These are phyloP conservation scores for Coniochaeta sp. DNA, from an alignment of 2,329 filamentous ascomycete genomes.

Conservation along the genomic window DNA sequence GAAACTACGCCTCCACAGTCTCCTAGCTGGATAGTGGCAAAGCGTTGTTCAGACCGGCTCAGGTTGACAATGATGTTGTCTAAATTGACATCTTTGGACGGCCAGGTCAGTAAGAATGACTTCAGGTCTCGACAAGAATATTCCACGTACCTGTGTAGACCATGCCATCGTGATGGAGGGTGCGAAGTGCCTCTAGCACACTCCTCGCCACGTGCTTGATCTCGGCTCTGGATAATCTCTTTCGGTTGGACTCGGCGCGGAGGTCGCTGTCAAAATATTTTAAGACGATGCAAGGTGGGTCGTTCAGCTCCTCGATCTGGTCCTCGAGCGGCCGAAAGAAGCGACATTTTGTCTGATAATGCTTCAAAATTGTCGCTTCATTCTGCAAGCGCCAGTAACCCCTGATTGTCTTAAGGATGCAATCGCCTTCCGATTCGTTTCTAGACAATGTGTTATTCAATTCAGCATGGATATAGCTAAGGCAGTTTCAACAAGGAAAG, in stretches of 20 bases:
- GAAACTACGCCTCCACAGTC: constrained; percentile 16
- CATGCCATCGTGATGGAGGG: constrained; percentile 15
- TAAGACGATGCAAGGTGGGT: constrained; percentile 16
- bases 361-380: constrained; percentile 18
- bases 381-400: constrained; percentile 16
- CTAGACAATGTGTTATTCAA: background rate
- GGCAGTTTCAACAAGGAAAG: too few relatives aligned
- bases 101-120: too few relatives aligned
- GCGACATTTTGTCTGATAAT: constrained; percentile 12
- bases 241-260: constrained; percentile 15
- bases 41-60: constrained; percentile 10
- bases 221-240: constrained; percentile 15
- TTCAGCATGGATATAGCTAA: background rate
- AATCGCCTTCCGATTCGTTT: background rate
- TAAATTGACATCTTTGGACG: constrained; percentile 15
- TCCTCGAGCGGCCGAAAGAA: constrained; percentile 16
- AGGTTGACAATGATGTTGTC: constrained; percentile 18
- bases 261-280: constrained; percentile 16
- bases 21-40: constrained; percentile 17
- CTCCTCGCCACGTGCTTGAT: constrained; percentile 17
- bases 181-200: constrained; percentile 13
- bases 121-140: too few relatives aligned
- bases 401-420: constrained; percentile 15
- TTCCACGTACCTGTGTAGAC: constrained; percentile 15
- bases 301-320: constrained; percentile 13